These are phyloP conservation scores for Aspergillus felis DNA, from an alignment of 2,329 filamentous ascomycete species.

Conservation along the genomic window DNA sequence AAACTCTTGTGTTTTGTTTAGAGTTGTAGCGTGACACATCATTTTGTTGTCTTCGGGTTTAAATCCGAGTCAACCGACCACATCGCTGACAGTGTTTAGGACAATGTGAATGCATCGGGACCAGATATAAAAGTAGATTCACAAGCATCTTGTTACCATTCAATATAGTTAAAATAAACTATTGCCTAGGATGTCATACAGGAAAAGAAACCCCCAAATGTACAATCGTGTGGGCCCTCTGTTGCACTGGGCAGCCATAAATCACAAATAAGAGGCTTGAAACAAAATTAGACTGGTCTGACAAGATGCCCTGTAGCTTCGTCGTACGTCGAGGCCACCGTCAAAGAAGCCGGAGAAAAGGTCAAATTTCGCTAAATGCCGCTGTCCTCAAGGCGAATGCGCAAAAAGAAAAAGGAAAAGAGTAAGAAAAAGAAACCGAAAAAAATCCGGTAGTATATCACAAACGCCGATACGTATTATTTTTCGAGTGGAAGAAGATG, in stretches of 20 bases:
- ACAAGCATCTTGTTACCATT: background rate
- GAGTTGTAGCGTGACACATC: background rate
- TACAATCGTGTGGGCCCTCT: conserved; percentile 8
- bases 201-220: conserved; percentile 13
- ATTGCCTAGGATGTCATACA: conserved; percentile 14
- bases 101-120: background rate
- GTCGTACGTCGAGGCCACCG: background rate
- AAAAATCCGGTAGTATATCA: conserved; percentile 10
- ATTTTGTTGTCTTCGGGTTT: background rate
- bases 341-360: background rate
- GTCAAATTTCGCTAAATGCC: background rate
- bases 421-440: background rate
- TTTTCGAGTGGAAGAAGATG: conserved; percentile 4
- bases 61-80: background rate
- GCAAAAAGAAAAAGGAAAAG: background rate
- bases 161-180: conserved; percentile 8
- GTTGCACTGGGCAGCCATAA: background rate
- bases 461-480: conserved; percentile 11
- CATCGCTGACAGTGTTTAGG: background rate
- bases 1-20: background rate
- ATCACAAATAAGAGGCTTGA: background rate
- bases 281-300: background rate
- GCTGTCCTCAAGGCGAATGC: background rate
- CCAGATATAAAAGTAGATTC: background rate
- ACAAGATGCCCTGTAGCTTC: background rate